phyloP scores from a whole-genome alignment of 208 protist species.

The Acanthamoeba healyi region DNA sequence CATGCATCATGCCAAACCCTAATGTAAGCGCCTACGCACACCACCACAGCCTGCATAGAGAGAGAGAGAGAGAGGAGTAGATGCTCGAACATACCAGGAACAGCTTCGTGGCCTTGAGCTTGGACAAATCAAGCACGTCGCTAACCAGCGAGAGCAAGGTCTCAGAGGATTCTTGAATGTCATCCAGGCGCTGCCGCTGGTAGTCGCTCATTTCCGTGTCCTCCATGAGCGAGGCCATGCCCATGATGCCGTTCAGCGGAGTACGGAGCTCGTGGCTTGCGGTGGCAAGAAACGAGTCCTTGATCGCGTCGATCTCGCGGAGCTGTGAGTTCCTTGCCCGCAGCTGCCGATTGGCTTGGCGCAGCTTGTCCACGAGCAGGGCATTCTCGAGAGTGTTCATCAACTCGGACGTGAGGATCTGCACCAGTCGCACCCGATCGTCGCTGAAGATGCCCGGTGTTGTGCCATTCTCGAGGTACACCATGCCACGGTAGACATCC shows the following conservation, averaged over 20 bases:
- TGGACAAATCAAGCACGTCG: constrained; percentile 68
- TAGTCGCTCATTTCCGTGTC: constrained; percentile 68
- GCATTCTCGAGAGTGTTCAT: constrained; percentile 49
- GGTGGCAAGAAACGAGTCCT: constrained; percentile 59
- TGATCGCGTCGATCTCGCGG: constrained; percentile 20
- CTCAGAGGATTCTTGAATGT: constrained; percentile 61
- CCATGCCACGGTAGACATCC: background rate
- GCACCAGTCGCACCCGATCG: constrained; percentile 4
- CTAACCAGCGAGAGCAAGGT: constrained; percentile 26
- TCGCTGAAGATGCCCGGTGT: constrained; percentile 38
- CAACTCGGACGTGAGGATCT: background rate
- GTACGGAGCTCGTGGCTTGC: constrained; percentile 82
- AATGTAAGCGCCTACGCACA: no score
- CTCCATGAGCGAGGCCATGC: constrained; percentile 77
- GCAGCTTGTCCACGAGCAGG: background rate
- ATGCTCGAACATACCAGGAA: background rate
- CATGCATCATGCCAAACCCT: no score
- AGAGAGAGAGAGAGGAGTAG: no score
- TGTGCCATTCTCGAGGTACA: constrained; percentile 3
- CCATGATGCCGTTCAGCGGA: constrained; percentile 83
- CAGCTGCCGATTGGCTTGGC: background rate
- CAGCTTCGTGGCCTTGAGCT: constrained; percentile 67
- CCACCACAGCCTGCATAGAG: background rate
- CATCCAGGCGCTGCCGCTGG: background rate
- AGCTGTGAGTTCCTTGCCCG: constrained; percentile 13